Percentiles rank a stretch among this genome's conserved stretches.
Evolutionary conservation across 257 asterid species (phyloP).

Genomic region (Nicotiana paniculata): DNA sequence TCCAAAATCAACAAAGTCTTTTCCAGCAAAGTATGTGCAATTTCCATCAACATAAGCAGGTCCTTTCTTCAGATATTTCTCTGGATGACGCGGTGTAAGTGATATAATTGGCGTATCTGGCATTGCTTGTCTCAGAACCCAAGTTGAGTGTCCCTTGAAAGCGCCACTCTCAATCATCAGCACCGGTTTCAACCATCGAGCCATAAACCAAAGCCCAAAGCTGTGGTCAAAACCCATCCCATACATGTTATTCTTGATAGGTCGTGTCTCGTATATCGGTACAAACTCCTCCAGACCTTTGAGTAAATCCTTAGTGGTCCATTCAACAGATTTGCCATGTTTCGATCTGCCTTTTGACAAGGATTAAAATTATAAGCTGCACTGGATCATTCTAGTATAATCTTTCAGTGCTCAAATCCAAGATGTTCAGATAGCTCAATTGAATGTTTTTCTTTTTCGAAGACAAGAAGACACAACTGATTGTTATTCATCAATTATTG

Average conservation of each 20-base stretch:
- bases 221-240: slow-evolving; percentile 99
- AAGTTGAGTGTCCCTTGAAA: slow-evolving; percentile 94
- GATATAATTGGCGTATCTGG: slow-evolving; percentile 76
- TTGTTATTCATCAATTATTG: not conserved
- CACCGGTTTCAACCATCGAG: slow-evolving; percentile 76
- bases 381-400: slow-evolving; percentile 8
- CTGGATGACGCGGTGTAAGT: slow-evolving; percentile 95
- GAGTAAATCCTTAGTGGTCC: slow-evolving; percentile 86
- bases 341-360: slow-evolving; percentile 99
- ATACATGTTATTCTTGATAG: slow-evolving; percentile 80
- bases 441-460: too few relatives aligned
- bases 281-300: slow-evolving; percentile 81
- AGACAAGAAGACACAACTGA: not conserved
- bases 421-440: not conserved
- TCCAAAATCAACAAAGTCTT: slow-evolving; percentile 91
- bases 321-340: slow-evolving; percentile 80
- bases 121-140: slow-evolving; percentile 97
- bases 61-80: slow-evolving; percentile 86
- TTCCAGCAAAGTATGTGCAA: slow-evolving; percentile 91
- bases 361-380: slow-evolving; percentile 13
- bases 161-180: slow-evolving; percentile 96
- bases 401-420: slow-evolving; percentile 1
- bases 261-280: slow-evolving; percentile 79
- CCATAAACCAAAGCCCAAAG: slow-evolving; percentile 93
- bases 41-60: slow-evolving; percentile 95